Percentiles rank a stretch among this genome's conserved stretches.
Evolutionary conservation across 2,329 filamentous ascomycete species (phyloP).

Genomic region (Apiospora malaysiana): DNA sequence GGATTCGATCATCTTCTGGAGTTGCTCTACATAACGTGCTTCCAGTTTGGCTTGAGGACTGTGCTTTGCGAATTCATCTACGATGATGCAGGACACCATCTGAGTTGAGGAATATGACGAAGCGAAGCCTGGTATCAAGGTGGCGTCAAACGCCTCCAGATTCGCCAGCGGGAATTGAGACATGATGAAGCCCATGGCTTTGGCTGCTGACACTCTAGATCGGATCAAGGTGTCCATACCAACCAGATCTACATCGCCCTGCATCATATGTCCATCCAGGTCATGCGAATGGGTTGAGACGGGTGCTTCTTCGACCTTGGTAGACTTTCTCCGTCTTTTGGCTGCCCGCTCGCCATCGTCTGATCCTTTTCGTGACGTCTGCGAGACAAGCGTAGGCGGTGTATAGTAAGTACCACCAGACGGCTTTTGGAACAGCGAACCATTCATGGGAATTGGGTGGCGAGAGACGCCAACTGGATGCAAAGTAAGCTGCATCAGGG

Average conservation of each 20-base stretch:
- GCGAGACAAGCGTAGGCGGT: conserved; percentile 34
- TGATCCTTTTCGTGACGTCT: conserved; percentile 53
- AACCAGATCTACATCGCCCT: conserved; percentile 93
- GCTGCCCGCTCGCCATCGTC: conserved; percentile 67
- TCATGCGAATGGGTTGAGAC: conserved; percentile 79
- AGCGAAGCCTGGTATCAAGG: conserved; percentile 68
- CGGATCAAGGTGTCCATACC: conserved; percentile 87
- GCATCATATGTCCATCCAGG: conserved; percentile 97
- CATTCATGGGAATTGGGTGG: conserved; percentile 91
- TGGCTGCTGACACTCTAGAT: conserved; percentile 85
- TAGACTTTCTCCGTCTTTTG: conserved; percentile 81
- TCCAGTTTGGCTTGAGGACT: conserved; percentile 53
- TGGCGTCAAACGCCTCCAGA: conserved; percentile 68
- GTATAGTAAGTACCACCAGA: conserved; percentile 81
- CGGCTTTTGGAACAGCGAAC: conserved; percentile 86
- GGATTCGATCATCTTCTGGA: conserved; percentile 79
- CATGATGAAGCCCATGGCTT: conserved; percentile 85
- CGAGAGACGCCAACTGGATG: conserved; percentile 92
- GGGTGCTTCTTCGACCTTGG: conserved; percentile 76
- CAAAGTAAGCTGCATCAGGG: conserved; percentile 83
- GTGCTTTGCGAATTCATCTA: conserved; percentile 85
- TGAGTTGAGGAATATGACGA: conserved; percentile 86
- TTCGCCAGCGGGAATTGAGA: conserved; percentile 71
- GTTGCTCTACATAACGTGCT: conserved; percentile 64
- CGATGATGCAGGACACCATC: conserved; percentile 78